Percentiles rank a stretch among this genome's conserved stretches.
Conservation (phyloP, 306 rosid species). For the Cucurbita moschata region DNA sequence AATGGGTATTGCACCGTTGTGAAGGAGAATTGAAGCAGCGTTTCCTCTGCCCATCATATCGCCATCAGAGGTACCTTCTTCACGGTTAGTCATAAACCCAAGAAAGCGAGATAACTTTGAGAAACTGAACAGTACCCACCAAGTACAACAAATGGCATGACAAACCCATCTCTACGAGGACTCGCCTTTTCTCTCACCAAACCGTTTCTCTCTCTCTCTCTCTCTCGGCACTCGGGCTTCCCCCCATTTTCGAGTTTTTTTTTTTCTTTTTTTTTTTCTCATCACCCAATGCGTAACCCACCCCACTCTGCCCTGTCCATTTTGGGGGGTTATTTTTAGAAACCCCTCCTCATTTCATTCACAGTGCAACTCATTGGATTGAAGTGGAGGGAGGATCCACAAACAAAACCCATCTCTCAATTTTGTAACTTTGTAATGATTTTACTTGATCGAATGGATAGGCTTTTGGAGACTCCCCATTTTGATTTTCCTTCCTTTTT, state of each 20-base stretch:
- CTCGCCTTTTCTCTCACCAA: constrained; percentile 3
- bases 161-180: constrained; percentile 4
- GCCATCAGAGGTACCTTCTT: background rate
- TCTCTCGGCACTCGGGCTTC: constrained; percentile 15
- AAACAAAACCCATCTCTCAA: background rate
- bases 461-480: background rate
- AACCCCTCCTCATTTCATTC: background rate
- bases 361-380: constrained; percentile 5
- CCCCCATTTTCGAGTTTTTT: constrained; percentile 30
- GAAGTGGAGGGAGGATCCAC: background rate
- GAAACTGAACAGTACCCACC: constrained; percentile 26
- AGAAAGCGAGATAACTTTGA: constrained; percentile 11
- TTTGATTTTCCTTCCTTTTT: background rate
- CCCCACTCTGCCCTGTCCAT: constrained; percentile 26
- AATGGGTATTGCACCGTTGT: background rate
- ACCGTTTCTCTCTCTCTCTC: constrained; percentile 14
- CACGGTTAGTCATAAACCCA: background rate
- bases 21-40: background rate
- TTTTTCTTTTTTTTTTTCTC: background rate
- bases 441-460: background rate
- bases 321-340: constrained; percentile 20
- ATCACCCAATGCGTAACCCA: background rate
- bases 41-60: constrained; percentile 5
- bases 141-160: constrained; percentile 26
- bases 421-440: background rate